A percentile compares a stretch with the other conserved stretches of the same genome.
phyloP scores from a whole-genome alignment of 805 yeast genomes.

The Ogataea zsoltii region DNA sequence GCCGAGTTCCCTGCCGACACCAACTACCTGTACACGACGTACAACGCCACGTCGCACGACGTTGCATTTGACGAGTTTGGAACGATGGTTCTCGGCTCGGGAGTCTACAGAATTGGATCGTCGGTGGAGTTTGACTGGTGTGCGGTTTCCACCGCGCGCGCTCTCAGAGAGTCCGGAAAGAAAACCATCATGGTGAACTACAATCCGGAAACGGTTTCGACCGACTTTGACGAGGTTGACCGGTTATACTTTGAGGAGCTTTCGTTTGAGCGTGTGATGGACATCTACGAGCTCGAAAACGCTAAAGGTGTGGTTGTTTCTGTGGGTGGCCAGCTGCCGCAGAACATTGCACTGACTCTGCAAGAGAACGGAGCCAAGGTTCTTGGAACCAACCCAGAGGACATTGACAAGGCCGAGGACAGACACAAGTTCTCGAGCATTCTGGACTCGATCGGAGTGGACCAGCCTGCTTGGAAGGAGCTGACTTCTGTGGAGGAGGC shows the following conservation, averaged over 20 bases:
- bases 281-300: conserved; percentile 89
- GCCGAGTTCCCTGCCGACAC: conserved; percentile 99
- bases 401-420: conserved; percentile 96
- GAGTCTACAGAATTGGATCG: conserved; percentile 98
- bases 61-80: conserved; percentile 86
- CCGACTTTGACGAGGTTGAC: conserved; percentile 98
- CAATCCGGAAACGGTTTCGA: conserved; percentile 97
- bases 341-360: conserved; percentile 87
- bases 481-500: conserved; percentile 85
- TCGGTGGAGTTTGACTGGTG: conserved; percentile 99
- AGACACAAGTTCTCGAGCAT: conserved; percentile 96
- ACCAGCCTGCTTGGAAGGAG: conserved; percentile 98
- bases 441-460: conserved; percentile 87
- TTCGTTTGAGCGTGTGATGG: conserved; percentile 94
- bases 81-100: conserved; percentile 95
- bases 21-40: conserved; percentile 93
- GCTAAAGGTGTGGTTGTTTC: conserved; percentile 92
- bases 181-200: conserved; percentile 95
- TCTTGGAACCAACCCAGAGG: conserved; percentile 91
- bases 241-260: conserved; percentile 95
- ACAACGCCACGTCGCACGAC: conserved; percentile 86
- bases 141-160: conserved; percentile 95
- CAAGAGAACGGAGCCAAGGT: conserved; percentile 84
- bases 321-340: conserved; percentile 98
- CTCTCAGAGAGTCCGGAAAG: conserved; percentile 82